Percentiles rank a stretch among this genome's conserved stretches.
Conservation (phyloP, 2,329 filamentous ascomycete species). For the Bretziella fagacearum region DNA sequence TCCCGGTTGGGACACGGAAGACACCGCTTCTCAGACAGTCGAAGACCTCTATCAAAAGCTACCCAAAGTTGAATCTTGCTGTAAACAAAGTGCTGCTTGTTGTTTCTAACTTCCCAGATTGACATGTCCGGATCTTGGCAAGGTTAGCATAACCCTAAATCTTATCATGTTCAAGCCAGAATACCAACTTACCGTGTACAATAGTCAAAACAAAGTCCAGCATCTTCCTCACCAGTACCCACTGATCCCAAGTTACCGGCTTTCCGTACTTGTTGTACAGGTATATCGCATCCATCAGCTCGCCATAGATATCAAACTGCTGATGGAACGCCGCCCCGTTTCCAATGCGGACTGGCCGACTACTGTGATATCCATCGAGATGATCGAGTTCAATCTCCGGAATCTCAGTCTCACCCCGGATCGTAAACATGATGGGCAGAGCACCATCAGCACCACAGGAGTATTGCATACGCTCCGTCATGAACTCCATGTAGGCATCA, state of each 20-base stretch:
- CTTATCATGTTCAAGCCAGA: neutral
- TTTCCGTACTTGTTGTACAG: conserved; percentile 67
- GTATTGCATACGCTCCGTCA: conserved; percentile 50
- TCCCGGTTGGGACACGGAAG: conserved; percentile 54
- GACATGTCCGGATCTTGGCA: conserved; percentile 54
- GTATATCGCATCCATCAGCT: conserved; percentile 62
- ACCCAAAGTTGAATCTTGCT: conserved; percentile 79
- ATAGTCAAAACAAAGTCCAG: conserved; percentile 56
- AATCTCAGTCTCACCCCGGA: conserved; percentile 56
- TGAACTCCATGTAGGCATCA: conserved; percentile 63
- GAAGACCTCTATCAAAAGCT: conserved; percentile 57
- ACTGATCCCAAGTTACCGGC: conserved; percentile 59
- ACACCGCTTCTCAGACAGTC: conserved; percentile 57
- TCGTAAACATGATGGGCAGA: conserved; percentile 69
- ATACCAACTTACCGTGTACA: conserved; percentile 35
- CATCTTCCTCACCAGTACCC: conserved; percentile 53
- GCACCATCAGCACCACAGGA: conserved; percentile 43
- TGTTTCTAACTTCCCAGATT: conserved; percentile 65
- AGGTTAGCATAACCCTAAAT: conserved; percentile 15
- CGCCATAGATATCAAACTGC: conserved; percentile 66
- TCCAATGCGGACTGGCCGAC: conserved; percentile 56
- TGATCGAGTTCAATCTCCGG: conserved; percentile 53
- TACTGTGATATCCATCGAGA: conserved; percentile 55
- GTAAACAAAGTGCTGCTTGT: conserved; percentile 63
- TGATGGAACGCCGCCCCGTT: conserved; percentile 62